phyloP scores from a whole-genome alignment of 176 grass and related monocot species.

The Tillandsia leiboldiana region DNA sequence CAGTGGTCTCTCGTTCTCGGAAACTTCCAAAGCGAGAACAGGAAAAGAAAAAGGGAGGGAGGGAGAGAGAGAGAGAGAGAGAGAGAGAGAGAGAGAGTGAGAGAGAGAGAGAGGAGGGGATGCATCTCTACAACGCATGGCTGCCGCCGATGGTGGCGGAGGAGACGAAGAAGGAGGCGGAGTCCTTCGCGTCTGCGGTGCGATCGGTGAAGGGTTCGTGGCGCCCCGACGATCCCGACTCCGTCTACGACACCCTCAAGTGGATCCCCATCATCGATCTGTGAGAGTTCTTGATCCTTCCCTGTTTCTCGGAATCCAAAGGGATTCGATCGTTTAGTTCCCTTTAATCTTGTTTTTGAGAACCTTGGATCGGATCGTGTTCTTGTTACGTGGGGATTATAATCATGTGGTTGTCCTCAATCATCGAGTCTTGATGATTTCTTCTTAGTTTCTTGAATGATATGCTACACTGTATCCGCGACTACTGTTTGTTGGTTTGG shows the following conservation, averaged over 20 bases:
- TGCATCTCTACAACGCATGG: slow-evolving; percentile 99
- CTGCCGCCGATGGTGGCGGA: slow-evolving; percentile 60
- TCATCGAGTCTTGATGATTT: too few relatives aligned
- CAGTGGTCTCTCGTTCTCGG: not conserved
- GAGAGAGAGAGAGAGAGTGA: not conserved
- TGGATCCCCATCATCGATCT: slow-evolving; percentile 88
- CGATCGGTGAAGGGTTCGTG: slow-evolving; percentile 44
- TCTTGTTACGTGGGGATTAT: not conserved
- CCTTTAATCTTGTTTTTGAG: not conserved
- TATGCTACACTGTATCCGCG: too few relatives aligned
- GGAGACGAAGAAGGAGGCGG: slow-evolving; percentile 46
- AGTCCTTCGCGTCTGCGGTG: slow-evolving; percentile 49
- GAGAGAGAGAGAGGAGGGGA: slow-evolving; percentile 17
- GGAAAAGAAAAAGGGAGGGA: not conserved
- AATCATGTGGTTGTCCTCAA: not conserved
- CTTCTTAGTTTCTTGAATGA: too few relatives aligned
- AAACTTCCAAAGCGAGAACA: not conserved
- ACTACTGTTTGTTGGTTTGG: too few relatives aligned
- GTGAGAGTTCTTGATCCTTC: slow-evolving; percentile 23
- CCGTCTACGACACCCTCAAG: slow-evolving; percentile 84
- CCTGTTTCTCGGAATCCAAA: not conserved
- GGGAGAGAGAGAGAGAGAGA: not conserved
- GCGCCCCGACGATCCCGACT: slow-evolving; percentile 44
- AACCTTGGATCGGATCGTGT: not conserved
- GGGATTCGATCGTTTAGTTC: not conserved